Evolutionary conservation across 495 filamentous ascomycete species (phyloP).

Genomic region (Aspergillus homomorphus): DNA sequence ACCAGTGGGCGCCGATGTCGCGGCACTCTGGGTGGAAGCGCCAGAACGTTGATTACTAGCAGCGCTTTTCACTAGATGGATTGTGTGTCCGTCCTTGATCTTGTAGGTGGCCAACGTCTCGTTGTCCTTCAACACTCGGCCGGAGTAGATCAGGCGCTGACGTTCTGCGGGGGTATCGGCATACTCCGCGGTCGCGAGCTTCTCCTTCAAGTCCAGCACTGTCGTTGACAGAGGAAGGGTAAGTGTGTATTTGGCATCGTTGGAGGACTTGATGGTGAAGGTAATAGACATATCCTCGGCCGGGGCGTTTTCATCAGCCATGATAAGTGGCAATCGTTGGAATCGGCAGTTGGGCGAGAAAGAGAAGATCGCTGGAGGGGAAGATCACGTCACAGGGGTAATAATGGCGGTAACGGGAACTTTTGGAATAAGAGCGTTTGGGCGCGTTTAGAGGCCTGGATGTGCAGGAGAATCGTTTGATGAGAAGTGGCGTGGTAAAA

Average conservation of each 20-base stretch:
- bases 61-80: constrained; percentile 94
- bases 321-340: constrained; percentile 26
- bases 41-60: constrained; percentile 77
- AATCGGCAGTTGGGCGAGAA: constrained; percentile 6
- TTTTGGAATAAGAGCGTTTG: background rate
- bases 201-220: constrained; percentile 83
- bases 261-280: constrained; percentile 91
- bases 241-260: constrained; percentile 77
- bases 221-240: constrained; percentile 74
- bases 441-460: too few relatives aligned
- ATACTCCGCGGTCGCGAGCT: constrained; percentile 74
- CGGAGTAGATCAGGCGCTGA: constrained; percentile 95
- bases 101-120: constrained; percentile 84
- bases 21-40: constrained; percentile 40
- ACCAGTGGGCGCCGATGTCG: constrained; percentile 48
- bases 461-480: too few relatives aligned
- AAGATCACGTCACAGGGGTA: constrained; percentile 15
- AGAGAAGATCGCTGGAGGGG: constrained; percentile 9
- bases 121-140: constrained; percentile 89
- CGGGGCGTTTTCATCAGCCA: constrained; percentile 47
- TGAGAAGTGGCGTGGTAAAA: too few relatives aligned
- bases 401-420: background rate
- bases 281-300: constrained; percentile 62
- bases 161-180: constrained; percentile 80
- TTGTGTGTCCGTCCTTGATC: constrained; percentile 91